Evolutionary conservation across 331 rosid species (phyloP).

Genomic region (Rhamnella rubrinervis): DNA sequence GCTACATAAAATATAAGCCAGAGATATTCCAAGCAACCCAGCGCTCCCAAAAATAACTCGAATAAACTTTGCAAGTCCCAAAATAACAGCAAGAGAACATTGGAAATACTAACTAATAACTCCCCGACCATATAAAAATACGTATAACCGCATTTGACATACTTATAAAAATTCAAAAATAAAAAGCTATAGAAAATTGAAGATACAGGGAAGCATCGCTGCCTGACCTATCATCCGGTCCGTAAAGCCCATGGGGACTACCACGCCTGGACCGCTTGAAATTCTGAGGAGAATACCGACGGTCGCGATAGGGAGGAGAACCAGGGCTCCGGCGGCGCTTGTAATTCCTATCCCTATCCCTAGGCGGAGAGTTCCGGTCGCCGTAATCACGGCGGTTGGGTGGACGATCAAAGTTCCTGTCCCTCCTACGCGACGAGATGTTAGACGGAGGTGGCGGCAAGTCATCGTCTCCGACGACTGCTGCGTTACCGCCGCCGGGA

Average conservation of each 20-base stretch:
- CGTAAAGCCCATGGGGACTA: slow-evolving; percentile 47
- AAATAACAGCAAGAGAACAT: too few relatives aligned
- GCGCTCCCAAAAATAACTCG: too few relatives aligned
- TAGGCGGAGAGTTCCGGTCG: slow-evolving; percentile 35
- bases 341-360: slow-evolving; percentile 38
- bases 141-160: too few relatives aligned
- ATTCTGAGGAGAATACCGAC: slow-evolving; percentile 41
- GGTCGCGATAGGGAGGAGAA: slow-evolving; percentile 34
- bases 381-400: slow-evolving; percentile 40
- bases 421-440: slow-evolving; percentile 35
- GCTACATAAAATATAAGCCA: too few relatives aligned
- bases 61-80: too few relatives aligned
- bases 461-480: slow-evolving; percentile 7
- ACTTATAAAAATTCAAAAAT: background rate
- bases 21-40: too few relatives aligned
- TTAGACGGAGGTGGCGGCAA: slow-evolving; percentile 3
- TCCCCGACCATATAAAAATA: too few relatives aligned
- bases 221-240: slow-evolving; percentile 35
- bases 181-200: background rate
- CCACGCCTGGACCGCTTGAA: slow-evolving; percentile 45
- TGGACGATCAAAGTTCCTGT: slow-evolving; percentile 38
- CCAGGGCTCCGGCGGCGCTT: slow-evolving; percentile 44
- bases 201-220: background rate
- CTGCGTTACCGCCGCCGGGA: slow-evolving; percentile 13
- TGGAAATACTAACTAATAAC: too few relatives aligned